Conservation (phyloP, 75 land plant species). For the Gnetum montanum region DNA sequence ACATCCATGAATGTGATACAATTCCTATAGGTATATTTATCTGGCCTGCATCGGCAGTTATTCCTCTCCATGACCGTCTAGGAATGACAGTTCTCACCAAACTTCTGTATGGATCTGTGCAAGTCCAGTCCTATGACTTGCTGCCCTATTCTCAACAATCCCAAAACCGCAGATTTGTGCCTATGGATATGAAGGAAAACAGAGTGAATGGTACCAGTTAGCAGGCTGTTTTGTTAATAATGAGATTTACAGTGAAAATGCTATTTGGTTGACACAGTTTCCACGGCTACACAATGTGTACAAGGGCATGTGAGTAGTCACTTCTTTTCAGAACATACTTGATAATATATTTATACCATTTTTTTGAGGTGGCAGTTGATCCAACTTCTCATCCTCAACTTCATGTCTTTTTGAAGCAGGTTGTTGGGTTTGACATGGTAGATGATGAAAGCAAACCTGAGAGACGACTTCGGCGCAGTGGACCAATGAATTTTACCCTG, state of each 20-base stretch:
- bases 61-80: slow-evolving; percentile 26
- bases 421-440: slow-evolving; percentile 52
- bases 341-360: slow-evolving; percentile 90
- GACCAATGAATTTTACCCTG: slow-evolving; percentile 39
- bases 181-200: slow-evolving; percentile 97
- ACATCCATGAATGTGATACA: too few species aligned
- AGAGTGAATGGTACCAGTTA: slow-evolving; percentile 97
- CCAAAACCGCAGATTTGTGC: too few species aligned
- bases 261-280: slow-evolving; percentile 93
- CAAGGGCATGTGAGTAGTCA: slow-evolving; percentile 94
- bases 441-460: slow-evolving; percentile 63
- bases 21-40: slow-evolving; percentile 22
- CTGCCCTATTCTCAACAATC: slow-evolving; percentile 81
- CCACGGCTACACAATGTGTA: slow-evolving; percentile 90
- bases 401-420: slow-evolving; percentile 87
- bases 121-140: too few species aligned
- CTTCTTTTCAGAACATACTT: slow-evolving; percentile 87
- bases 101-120: slow-evolving; percentile 16
- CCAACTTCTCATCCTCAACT: slow-evolving; percentile 97
- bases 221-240: slow-evolving; percentile 99
- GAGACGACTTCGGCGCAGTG: slow-evolving; percentile 36
- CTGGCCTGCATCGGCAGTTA: slow-evolving; percentile 17
- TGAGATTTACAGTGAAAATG: slow-evolving; percentile 92
- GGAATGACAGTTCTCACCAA: slow-evolving; percentile 24
- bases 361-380: slow-evolving; percentile 93